A percentile compares a stretch with the other conserved stretches of the same genome.
These are phyloP conservation scores for Pelargonium citronellum DNA, from an alignment of 441 rosid genomes.

Conservation along the genomic window DNA sequence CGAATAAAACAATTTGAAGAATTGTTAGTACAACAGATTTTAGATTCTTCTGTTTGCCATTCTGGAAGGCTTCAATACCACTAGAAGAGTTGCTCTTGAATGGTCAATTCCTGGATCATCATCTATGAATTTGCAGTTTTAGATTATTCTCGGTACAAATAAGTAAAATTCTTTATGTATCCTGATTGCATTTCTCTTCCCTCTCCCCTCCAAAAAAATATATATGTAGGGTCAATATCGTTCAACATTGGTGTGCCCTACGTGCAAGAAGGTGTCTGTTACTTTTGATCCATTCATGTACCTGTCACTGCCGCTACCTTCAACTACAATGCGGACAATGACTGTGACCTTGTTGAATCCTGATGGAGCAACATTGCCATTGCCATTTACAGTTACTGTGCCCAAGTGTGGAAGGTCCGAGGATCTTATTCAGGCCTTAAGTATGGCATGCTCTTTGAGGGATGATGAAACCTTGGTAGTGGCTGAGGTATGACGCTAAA, in stretches of 20 bases:
- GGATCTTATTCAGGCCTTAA: conserved; percentile 57
- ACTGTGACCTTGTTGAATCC: conserved; percentile 54
- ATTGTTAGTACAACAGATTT: conserved; percentile 1
- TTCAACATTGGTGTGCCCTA: conserved; percentile 72
- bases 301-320: conserved; percentile 65
- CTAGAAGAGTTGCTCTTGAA: not conserved
- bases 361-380: conserved; percentile 44
- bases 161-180: conserved; percentile 4
- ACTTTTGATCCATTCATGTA: conserved; percentile 80
- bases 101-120: conserved; percentile 3
- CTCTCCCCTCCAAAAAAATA: not conserved
- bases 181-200: conserved; percentile 4
- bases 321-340: conserved; percentile 59
- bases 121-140: not conserved
- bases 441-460: conserved; percentile 54
- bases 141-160: not conserved
- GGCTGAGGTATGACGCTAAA: conserved; percentile 50
- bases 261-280: conserved; percentile 60
- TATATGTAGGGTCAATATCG: conserved; percentile 63
- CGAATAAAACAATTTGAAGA: conserved; percentile 10
- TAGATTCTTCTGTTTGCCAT: not conserved
- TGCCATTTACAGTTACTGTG: conserved; percentile 47
- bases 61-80: not conserved
- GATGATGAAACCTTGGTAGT: conserved; percentile 59
- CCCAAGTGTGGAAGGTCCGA: conserved; percentile 62